Evolutionary conservation across 768 basidiomycete genomes (phyloP).

Genomic region (Fibroporia radiculosa): DNA sequence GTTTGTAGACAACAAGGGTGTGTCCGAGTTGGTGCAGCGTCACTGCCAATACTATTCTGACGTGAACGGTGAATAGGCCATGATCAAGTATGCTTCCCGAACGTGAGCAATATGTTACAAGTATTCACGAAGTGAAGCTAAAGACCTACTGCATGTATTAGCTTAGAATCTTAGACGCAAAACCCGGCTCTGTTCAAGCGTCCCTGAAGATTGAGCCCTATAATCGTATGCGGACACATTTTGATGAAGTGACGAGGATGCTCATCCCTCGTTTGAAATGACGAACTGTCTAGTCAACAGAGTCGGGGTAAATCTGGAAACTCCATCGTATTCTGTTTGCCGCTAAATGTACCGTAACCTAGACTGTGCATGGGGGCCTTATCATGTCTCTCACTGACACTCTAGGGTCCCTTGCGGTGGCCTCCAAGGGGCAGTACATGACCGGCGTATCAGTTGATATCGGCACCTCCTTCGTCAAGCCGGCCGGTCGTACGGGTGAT

Average conservation of each 20-base stretch:
- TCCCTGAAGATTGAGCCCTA: conserved; percentile 68
- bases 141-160: conserved; percentile 26
- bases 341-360: neutral
- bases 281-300: conserved; percentile 53
- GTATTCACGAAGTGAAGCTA: conserved; percentile 1
- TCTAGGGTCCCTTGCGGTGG: conserved; percentile 77
- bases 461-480: conserved; percentile 67
- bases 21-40: neutral
- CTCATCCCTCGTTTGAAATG: neutral
- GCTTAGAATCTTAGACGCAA: conserved; percentile 57
- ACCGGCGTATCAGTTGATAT: conserved; percentile 85
- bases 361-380: conserved; percentile 74
- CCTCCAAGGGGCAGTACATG: conserved; percentile 77
- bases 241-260: neutral
- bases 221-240: conserved; percentile 55
- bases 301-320: conserved; percentile 52
- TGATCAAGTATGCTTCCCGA: conserved; percentile 73
- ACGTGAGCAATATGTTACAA: conserved; percentile 35
- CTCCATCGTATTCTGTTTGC: neutral
- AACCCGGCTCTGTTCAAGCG: conserved; percentile 64
- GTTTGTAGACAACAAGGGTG: conserved; percentile 69
- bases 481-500: conserved; percentile 67
- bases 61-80: conserved; percentile 43
- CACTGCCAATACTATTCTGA: neutral
- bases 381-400: conserved; percentile 80